Evolutionary conservation across 805 yeast species (phyloP).

Genomic region (Nakazawaea siamensis): DNA sequence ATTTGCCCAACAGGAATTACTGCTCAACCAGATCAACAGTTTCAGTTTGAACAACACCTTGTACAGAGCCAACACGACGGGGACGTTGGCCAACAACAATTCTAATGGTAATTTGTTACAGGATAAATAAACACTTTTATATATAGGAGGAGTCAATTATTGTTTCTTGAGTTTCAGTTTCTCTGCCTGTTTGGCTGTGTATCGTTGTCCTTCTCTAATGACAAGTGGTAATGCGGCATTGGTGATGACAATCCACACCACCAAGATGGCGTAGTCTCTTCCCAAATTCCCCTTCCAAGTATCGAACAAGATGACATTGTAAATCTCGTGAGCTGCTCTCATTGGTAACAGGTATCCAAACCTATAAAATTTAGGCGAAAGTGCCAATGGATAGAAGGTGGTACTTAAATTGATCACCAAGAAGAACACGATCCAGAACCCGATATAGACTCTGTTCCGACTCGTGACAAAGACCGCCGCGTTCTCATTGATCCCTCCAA

Average conservation of each 20-base stretch:
- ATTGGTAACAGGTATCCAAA: slow-evolving; percentile 66
- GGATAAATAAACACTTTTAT: neutral
- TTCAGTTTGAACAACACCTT: slow-evolving; percentile 8
- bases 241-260: slow-evolving; percentile 50
- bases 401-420: slow-evolving; percentile 59
- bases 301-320: slow-evolving; percentile 48
- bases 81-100: slow-evolving; percentile 4
- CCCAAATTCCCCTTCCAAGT: slow-evolving; percentile 51
- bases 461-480: slow-evolving; percentile 41
- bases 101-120: slow-evolving; percentile 4
- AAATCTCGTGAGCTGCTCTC: slow-evolving; percentile 49
- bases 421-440: slow-evolving; percentile 64
- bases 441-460: slow-evolving; percentile 47
- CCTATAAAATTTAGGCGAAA: slow-evolving; percentile 44
- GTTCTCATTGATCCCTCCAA: slow-evolving; percentile 65
- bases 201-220: slow-evolving; percentile 16
- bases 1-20: neutral
- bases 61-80: slow-evolving; percentile 5
- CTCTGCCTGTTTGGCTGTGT: slow-evolving; percentile 3
- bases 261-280: slow-evolving; percentile 48
- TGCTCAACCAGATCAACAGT: slow-evolving; percentile 8
- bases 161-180: neutral
- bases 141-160: neutral
- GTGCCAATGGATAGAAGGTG: slow-evolving; percentile 50
- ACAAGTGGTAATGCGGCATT: slow-evolving; percentile 31